These are phyloP conservation scores for Yamagishiella unicocca DNA, from an alignment of 139 green algal species.

Conservation along the genomic window DNA sequence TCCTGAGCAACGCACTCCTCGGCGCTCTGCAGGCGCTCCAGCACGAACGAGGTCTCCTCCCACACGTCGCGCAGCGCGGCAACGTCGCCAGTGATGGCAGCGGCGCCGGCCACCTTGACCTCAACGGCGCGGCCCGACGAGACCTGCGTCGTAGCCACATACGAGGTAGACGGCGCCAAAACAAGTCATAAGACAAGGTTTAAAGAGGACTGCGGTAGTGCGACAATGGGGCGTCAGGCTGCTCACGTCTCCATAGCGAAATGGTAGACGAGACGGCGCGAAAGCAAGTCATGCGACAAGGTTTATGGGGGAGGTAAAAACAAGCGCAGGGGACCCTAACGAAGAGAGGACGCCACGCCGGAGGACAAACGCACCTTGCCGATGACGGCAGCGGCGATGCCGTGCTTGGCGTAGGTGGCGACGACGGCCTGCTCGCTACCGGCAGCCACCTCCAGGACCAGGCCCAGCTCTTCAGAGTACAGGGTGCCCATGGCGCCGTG, in stretches of 20 bases:
- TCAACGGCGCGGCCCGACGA: conserved; percentile 36
- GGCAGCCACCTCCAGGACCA: conserved; percentile 92
- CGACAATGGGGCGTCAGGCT: no score
- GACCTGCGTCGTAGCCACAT: no score
- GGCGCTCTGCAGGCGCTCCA: conserved; percentile 90
- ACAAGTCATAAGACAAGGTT: no score
- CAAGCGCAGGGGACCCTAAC: no score
- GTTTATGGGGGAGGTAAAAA: no score
- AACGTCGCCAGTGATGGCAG: conserved; percentile 60
- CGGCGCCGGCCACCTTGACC: conserved; percentile 75
- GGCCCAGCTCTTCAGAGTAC: conserved; percentile 97
- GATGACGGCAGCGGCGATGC: conserved; percentile 78
- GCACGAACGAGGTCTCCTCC: conserved; percentile 95
- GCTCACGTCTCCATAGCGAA: no score
- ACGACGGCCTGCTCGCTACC: conserved; percentile 72
- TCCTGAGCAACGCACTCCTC: conserved; percentile 87
- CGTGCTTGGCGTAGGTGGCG: conserved; percentile 75
- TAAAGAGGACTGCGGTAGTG: no score
- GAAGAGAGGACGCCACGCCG: no score
- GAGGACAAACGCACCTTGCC: conserved; percentile 66
- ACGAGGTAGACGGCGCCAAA: no score
- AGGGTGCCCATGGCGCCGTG: conserved; percentile 73
- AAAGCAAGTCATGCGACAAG: no score
- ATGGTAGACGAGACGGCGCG: no score
- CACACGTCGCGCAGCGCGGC: conserved; percentile 87